phyloP scores from a whole-genome alignment of 495 filamentous ascomycete species.

The Hamigera avellanea region DNA sequence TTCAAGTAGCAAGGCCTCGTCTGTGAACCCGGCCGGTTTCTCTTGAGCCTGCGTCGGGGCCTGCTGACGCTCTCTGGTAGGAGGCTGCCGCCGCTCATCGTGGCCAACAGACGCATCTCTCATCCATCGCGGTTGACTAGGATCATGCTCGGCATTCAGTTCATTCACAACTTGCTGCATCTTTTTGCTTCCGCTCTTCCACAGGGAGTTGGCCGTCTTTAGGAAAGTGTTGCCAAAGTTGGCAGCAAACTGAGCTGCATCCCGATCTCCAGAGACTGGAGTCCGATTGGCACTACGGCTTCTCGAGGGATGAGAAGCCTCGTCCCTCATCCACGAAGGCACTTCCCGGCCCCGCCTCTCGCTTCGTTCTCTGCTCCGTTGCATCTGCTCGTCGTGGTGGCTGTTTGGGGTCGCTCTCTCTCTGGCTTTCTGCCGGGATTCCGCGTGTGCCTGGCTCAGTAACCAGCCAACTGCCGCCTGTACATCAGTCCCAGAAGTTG shows the following conservation, averaged over 20 bases:
- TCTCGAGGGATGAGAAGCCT: conserved; percentile 19
- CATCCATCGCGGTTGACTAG: conserved; percentile 93
- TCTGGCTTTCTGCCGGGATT: conserved; percentile 48
- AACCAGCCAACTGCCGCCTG: conserved; percentile 85
- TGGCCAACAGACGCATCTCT: conserved; percentile 43
- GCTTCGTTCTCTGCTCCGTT: conserved; percentile 24
- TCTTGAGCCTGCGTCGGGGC: conserved; percentile 5
- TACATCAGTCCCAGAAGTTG: conserved; percentile 65
- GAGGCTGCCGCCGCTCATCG: conserved; percentile 13
- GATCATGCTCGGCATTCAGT: conserved; percentile 70
- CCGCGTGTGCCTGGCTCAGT: conserved; percentile 78
- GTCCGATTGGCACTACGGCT: conserved; percentile 41
- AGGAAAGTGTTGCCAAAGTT: conserved; percentile 73
- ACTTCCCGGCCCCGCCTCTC: conserved; percentile 25
- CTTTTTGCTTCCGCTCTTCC: conserved; percentile 89
- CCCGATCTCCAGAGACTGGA: conserved; percentile 52
- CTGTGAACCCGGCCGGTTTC: conserved; percentile 45
- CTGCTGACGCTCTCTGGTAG: conserved; percentile 8
- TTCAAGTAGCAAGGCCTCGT: conserved; percentile 91
- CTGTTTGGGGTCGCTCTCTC: conserved; percentile 19
- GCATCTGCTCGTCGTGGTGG: conserved; percentile 19
- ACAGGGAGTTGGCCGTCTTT: conserved; percentile 87
- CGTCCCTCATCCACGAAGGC: conserved; percentile 29
- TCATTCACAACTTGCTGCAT: conserved; percentile 92
- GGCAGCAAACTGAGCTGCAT: conserved; percentile 69